A percentile compares a stretch with the other conserved stretches of the same genome.
Evolutionary conservation across 208 protist genomes (phyloP).

Genomic region (Leishmania amazonensis): DNA sequence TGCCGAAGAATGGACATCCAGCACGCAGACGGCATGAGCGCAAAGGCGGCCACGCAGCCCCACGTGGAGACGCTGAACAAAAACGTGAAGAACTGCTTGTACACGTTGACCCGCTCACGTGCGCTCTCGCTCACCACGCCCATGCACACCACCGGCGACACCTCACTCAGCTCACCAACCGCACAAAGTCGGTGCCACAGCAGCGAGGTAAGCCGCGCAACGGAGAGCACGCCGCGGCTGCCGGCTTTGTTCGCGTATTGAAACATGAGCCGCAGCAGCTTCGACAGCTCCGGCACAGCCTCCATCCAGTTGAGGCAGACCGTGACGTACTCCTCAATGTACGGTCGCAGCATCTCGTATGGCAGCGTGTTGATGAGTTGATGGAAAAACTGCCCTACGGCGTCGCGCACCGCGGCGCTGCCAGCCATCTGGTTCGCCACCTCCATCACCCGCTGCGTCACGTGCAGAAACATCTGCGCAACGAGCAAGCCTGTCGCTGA

Average conservation of each 20-base stretch:
- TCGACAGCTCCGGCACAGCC: slow-evolving; percentile 54
- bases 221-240: slow-evolving; percentile 22
- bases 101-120: slow-evolving; percentile 67
- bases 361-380: slow-evolving; percentile 72
- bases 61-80: slow-evolving; percentile 53
- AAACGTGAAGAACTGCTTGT: slow-evolving; percentile 65
- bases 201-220: slow-evolving; percentile 42
- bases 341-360: slow-evolving; percentile 43
- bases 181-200: slow-evolving; percentile 46
- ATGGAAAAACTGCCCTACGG: slow-evolving; percentile 57
- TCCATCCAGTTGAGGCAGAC: slow-evolving; percentile 62
- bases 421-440: slow-evolving; percentile 33
- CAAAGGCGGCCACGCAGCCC: slow-evolving; percentile 46
- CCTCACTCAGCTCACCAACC: slow-evolving; percentile 46
- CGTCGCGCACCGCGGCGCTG: slow-evolving; percentile 52
- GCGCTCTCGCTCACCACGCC: slow-evolving; percentile 68
- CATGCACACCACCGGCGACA: slow-evolving; percentile 43
- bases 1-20: slow-evolving; percentile 39
- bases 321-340: slow-evolving; percentile 48
- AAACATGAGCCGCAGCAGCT: slow-evolving; percentile 67
- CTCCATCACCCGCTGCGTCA: slow-evolving; percentile 48
- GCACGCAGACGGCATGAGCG: slow-evolving; percentile 38
- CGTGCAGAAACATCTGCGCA: slow-evolving; percentile 41
- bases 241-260: slow-evolving; percentile 68
- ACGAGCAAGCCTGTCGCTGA: slow-evolving; percentile 17